Conservation (phyloP, 164 flowering plant species). For the Aristolochia californica region DNA sequence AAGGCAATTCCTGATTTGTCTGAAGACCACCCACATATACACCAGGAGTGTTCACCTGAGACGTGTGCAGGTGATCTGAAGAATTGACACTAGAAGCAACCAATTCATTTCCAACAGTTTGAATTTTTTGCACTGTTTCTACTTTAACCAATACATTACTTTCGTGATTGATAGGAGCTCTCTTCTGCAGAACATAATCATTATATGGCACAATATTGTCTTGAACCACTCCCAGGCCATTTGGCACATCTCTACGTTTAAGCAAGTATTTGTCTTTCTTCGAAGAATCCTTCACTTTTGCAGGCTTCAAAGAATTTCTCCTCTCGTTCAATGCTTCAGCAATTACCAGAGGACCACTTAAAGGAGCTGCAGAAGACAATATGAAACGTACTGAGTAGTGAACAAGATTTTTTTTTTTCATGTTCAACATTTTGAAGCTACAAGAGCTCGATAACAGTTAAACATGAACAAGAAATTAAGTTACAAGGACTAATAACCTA, state of each 20-base stretch:
- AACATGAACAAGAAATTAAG: background rate
- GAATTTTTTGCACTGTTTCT: constrained; percentile 1
- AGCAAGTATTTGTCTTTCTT: constrained; percentile 70
- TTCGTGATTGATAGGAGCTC: constrained; percentile 19
- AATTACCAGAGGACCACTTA: constrained; percentile 87
- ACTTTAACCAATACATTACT: constrained; percentile 9
- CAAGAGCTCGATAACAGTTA: background rate
- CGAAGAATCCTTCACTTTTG: constrained; percentile 48
- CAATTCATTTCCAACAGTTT: background rate
- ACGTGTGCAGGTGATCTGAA: no score
- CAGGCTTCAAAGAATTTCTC: constrained; percentile 37
- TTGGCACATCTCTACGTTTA: constrained; percentile 62
- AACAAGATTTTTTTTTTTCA: background rate
- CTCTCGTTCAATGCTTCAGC: constrained; percentile 75
- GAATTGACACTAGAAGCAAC: background rate
- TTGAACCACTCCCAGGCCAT: constrained; percentile 12
- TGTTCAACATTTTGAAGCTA: no score
- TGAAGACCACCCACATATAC: background rate
- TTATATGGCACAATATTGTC: constrained; percentile 11
- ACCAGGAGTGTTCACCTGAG: background rate
- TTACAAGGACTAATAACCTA: background rate
- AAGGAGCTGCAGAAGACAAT: constrained; percentile 49
- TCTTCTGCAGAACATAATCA: constrained; percentile 52
- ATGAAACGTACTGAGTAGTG: background rate
- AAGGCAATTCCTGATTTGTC: background rate